These are phyloP conservation scores for Auricularia sp. DNA, from an alignment of 768 basidiomycete species.

Conservation along the genomic window DNA sequence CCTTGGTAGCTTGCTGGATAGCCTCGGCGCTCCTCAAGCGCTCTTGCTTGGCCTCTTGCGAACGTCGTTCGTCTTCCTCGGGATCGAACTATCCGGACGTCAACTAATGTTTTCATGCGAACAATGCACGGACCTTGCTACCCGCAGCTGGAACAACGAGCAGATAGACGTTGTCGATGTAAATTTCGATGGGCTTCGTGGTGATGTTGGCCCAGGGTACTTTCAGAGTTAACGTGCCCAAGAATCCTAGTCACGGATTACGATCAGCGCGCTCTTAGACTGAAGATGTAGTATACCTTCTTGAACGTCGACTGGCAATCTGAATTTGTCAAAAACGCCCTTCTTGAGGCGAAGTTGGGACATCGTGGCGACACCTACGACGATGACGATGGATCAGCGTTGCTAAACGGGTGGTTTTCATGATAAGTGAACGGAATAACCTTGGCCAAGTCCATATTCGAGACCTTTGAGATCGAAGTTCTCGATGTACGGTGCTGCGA, in stretches of 20 bases:
- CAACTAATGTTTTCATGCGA: neutral
- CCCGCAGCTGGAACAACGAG: conserved; percentile 78
- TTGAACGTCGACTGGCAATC: conserved; percentile 87
- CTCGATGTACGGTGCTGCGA: conserved; percentile 91
- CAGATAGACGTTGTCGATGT: conserved; percentile 90
- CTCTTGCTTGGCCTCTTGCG: conserved; percentile 80
- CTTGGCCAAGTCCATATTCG: conserved; percentile 86
- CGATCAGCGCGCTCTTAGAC: neutral
- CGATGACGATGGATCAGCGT: no score
- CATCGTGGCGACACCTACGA: no score
- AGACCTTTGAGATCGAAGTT: conserved; percentile 93
- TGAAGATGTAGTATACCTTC: conserved; percentile 49
- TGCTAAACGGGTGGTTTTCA: neutral
- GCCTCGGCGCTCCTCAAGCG: conserved; percentile 83
- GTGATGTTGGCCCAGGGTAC: conserved; percentile 85
- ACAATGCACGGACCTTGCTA: conserved; percentile 27
- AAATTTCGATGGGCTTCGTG: conserved; percentile 82
- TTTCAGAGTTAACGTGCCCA: conserved; percentile 78
- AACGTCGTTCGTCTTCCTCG: conserved; percentile 74
- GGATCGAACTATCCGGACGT: conserved; percentile 37
- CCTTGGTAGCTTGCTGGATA: conserved; percentile 35
- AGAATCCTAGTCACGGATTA: conserved; percentile 44
- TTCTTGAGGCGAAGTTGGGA: conserved; percentile 66
- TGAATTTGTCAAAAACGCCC: conserved; percentile 89
- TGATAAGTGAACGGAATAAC: conserved; percentile 25